Percentiles rank a stretch among this genome's conserved stretches.
These are phyloP conservation scores for Trichoderma oligosporum DNA, from an alignment of 2,329 filamentous ascomycete species.

Conservation along the genomic window DNA sequence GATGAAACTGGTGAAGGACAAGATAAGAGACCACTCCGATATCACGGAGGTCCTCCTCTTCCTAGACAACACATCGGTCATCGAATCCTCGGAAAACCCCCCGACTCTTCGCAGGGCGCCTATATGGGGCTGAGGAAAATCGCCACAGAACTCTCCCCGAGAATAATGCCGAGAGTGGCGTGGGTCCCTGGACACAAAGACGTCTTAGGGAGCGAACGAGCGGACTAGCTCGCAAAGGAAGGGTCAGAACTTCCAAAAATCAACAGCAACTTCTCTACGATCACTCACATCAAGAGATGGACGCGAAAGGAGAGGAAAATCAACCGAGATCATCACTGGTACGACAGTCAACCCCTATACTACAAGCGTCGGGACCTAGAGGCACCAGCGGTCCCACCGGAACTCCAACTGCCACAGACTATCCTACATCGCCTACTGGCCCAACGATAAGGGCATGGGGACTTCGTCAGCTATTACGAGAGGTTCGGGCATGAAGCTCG, in stretches of 20 bases:
- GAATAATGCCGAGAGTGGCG: neutral
- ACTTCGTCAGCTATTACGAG: neutral
- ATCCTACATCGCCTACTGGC: neutral
- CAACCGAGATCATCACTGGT: neutral
- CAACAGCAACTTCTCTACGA: neutral
- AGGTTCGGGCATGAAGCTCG: neutral
- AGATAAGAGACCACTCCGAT: neutral
- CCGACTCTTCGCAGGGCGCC: neutral
- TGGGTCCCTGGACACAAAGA: neutral
- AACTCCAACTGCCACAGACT: neutral
- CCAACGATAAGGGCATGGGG: neutral
- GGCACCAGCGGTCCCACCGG: neutral
- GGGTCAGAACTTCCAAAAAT: neutral
- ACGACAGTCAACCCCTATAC: neutral
- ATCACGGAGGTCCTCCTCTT: neutral
- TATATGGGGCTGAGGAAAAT: neutral
- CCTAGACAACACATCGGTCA: neutral
- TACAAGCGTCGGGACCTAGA: neutral
- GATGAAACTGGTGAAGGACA: neutral
- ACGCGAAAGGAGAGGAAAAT: neutral
- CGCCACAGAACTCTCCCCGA: neutral
- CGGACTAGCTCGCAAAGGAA: neutral
- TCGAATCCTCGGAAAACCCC: neutral
- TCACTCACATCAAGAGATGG: neutral
- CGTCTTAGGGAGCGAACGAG: neutral